Conservation (phyloP, 495 filamentous ascomycete species). For the Podospora appendiculata region DNA sequence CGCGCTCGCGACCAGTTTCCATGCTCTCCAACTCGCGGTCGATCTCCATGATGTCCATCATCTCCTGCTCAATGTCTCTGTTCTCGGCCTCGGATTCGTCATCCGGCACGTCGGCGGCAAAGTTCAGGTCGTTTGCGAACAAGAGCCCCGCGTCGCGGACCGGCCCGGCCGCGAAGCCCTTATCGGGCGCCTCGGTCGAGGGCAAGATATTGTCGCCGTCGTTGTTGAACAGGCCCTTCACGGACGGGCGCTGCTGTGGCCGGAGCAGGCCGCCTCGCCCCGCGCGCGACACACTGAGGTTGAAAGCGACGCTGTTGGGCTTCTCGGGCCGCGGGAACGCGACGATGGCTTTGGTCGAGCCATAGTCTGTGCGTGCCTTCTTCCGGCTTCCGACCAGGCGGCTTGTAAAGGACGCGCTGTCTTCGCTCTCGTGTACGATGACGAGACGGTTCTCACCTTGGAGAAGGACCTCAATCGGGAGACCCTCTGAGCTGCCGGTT, state of each 20-base stretch:
- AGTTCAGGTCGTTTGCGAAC: conserved; percentile 35
- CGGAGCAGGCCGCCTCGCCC: conserved; percentile 4
- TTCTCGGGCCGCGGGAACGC: conserved; percentile 33
- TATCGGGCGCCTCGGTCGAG: conserved; percentile 10
- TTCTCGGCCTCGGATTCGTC: conserved; percentile 36
- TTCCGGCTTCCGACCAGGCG: conserved; percentile 23
- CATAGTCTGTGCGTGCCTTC: conserved; percentile 18
- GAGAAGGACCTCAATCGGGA: conserved; percentile 52
- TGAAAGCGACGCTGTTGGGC: conserved; percentile 34
- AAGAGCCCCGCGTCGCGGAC: conserved; percentile 22
- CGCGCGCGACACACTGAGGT: conserved; percentile 30
- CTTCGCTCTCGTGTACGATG: conserved; percentile 43
- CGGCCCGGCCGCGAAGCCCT: conserved; percentile 1
- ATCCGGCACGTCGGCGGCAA: conserved; percentile 32
- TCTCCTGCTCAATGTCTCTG: conserved; percentile 42
- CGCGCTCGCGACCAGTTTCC: conserved; percentile 33
- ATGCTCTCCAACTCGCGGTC: conserved; percentile 43
- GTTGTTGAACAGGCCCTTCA: conserved; percentile 15
- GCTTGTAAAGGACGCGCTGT: conserved; percentile 25
- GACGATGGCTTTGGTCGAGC: conserved; percentile 28
- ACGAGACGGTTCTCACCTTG: conserved; percentile 57
- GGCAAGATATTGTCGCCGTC: conserved; percentile 16
- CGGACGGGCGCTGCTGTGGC: background rate
- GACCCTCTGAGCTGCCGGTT: conserved; percentile 17
- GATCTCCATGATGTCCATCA: conserved; percentile 50